Conservation (phyloP, 805 yeast genomes). For the Saccharomyces cerevisiae region DNA sequence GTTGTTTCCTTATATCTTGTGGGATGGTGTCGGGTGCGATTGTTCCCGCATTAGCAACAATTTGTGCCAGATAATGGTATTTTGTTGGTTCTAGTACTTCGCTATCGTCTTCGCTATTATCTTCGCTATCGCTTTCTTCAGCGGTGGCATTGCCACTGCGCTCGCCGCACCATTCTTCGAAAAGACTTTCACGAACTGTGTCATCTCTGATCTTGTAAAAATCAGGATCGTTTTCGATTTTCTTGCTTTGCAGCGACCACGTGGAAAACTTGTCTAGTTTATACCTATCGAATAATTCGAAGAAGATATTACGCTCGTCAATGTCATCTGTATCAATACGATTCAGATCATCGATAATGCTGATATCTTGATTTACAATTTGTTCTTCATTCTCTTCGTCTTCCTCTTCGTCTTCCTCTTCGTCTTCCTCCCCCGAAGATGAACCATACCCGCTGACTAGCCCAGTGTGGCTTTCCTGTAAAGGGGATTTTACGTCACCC, state of each 20-base stretch:
- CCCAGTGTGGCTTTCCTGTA: neutral
- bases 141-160: neutral
- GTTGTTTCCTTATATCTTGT: constrained; percentile 19
- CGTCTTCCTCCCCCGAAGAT: constrained; percentile 14
- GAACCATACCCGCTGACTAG: constrained; percentile 17
- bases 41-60: constrained; percentile 17
- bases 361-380: constrained; percentile 8
- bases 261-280: constrained; percentile 37
- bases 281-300: constrained; percentile 29
- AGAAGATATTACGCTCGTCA: constrained; percentile 20
- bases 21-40: constrained; percentile 18
- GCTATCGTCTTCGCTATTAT: constrained; percentile 10
- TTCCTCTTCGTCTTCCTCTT: constrained; percentile 5
- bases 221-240: constrained; percentile 36
- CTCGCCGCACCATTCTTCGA: constrained; percentile 40
- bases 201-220: constrained; percentile 32
- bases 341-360: constrained; percentile 9
- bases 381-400: constrained; percentile 9
- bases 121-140: constrained; percentile 6
- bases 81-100: constrained; percentile 22
- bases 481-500: neutral
- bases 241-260: constrained; percentile 41
- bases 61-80: constrained; percentile 28
- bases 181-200: constrained; percentile 32
- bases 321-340: constrained; percentile 12